Base-by-base conservation (phyloP, 345 rosid species). In the Linum lewisii region DNA sequence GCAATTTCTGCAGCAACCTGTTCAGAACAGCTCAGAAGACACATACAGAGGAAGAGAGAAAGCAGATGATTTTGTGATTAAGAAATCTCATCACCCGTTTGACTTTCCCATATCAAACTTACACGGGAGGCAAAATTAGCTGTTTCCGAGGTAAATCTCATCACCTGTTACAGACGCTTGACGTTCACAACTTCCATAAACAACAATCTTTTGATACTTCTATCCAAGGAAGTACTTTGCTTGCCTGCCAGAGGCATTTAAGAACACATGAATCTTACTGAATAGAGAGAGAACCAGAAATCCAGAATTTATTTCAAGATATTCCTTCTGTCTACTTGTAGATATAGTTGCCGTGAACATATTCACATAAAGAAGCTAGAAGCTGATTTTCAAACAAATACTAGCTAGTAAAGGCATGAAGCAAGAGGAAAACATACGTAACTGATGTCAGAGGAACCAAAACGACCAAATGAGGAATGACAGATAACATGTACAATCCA, bases 401-500 rank as follows among this genome's bases (percentile, higher is more conserved):
- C 62, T 73, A 90, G 44, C 69, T 72, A 54, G 69, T 66, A 64
- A 83, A 87, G 10, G 94, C 82, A 63, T 81, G 81, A 51, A 87
- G 67, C 42, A 79, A 80, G 36, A 90, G 81, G 6, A 73, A 70
- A 14, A 87, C 70, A 72, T 85, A 83, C 36, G 79, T 61, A 18
- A 73, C 20, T 25, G 87, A 77, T 1, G 90, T 88, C 21, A 66
- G 73, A 53, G 95, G 97, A 56, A 90, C 91, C 70, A 90, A 69
- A 53, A 70, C 71, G 24, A 87, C 77, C 70, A 84, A 66, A 65
- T 95, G 94, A 59, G 63, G 66, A 62, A 90, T 61, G 0, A 95
- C 95, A 24, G 84, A 83, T 64, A 71, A 63, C 25, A 82, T 72
- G 42, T 87, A 54, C n/a, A 60, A 66, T 54, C 77, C 72, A 47